Base-by-base conservation (phyloP, 306 rosid genomes). In the Echinosophora koreensis region DNA sequence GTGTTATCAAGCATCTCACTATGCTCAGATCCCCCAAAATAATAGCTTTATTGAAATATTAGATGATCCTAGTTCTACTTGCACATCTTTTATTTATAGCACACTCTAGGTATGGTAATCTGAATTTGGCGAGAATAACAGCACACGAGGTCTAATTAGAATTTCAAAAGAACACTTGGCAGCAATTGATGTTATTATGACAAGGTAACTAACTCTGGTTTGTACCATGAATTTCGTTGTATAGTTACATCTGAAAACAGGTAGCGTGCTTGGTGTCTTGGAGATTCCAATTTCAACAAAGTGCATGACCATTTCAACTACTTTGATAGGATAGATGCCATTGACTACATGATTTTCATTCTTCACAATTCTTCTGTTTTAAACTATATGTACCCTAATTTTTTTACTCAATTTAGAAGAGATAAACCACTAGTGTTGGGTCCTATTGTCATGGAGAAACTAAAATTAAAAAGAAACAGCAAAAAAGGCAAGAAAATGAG, bases 331-430 rank as follows among this genome's bases (percentile, higher is more conserved):
- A 75, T 55, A 58, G 62, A 80, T 56, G 76, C 42, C 73, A 61
- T 12, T 59, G 81, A 74, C 44, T 59, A 71, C 85, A 77, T 56
- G 66, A 76, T 55, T 56, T 69, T n/a, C 79, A 69, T 32, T 63
- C 82, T 81, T 74, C 83, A 79, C 49, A 77, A 62, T 69, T 82
- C 61, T 66, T 16, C 84, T 79, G 47, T 59, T 81, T 83, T 71
- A 85, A 83, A 82, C 81, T 79, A 74, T 85, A 80, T 84, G 69
- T 78, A 86, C 90, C 77, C 75, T 80, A 68, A 62, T 30, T 74
- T 73, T 73, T 66, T 83, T 46, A 65, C 88, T 83, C 68, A 77
- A 73, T 69, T 69, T 73, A 73, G 70, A 77, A 83, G 77, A 78
- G 73, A 79, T 74, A 68, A 81, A 80, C 82, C 80, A 76, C 84